A percentile compares a stretch with the other conserved stretches of the same genome.
These are phyloP conservation scores for Lasiosphaeria hispida DNA, from an alignment of 495 filamentous ascomycete genomes.

Conservation along the genomic window DNA sequence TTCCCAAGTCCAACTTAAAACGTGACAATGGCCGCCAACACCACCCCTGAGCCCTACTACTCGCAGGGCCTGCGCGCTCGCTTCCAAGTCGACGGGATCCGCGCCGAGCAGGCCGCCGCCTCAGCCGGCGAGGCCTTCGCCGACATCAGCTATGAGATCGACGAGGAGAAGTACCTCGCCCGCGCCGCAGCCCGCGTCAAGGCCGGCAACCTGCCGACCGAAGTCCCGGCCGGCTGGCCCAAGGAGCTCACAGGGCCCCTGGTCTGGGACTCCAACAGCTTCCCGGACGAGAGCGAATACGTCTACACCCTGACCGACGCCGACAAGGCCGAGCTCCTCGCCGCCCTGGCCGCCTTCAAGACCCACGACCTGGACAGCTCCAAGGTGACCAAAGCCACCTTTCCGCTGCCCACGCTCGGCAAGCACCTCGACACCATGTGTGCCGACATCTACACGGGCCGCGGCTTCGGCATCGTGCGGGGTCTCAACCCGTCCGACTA, in stretches of 20 bases:
- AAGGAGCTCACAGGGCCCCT: conserved; percentile 22
- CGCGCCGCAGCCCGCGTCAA: conserved; percentile 18
- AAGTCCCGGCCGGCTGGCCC: conserved; percentile 24
- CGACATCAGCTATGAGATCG: conserved; percentile 26
- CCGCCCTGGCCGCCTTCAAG: conserved; percentile 21
- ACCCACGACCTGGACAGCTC: conserved; percentile 15
- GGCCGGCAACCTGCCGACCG: conserved; percentile 21
- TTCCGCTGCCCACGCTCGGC: conserved; percentile 24
- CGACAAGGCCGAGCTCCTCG: conserved; percentile 24
- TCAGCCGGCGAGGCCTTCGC: conserved; percentile 7
- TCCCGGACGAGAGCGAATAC: conserved; percentile 22
- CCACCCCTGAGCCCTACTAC: conserved; percentile 18
- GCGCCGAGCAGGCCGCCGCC: conserved; percentile 21
- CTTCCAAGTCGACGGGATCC: conserved; percentile 24
- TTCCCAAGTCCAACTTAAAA: background rate
- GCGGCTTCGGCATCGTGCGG: conserved; percentile 51
- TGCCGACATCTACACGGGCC: conserved; percentile 39
- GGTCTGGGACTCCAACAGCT: conserved; percentile 19
- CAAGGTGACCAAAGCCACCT: conserved; percentile 22
- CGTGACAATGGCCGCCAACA: background rate
- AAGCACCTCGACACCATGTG: conserved; percentile 14
- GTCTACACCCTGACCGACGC: conserved; percentile 23
- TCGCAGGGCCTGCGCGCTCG: conserved; percentile 27
- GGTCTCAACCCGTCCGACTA: conserved; percentile 43
- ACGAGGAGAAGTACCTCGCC: conserved; percentile 23